Evolutionary conservation across 2,329 filamentous ascomycete genomes (phyloP), one percentile per base, ranked within the genome.

Genomic region (Diaporthe sp.): DNA sequence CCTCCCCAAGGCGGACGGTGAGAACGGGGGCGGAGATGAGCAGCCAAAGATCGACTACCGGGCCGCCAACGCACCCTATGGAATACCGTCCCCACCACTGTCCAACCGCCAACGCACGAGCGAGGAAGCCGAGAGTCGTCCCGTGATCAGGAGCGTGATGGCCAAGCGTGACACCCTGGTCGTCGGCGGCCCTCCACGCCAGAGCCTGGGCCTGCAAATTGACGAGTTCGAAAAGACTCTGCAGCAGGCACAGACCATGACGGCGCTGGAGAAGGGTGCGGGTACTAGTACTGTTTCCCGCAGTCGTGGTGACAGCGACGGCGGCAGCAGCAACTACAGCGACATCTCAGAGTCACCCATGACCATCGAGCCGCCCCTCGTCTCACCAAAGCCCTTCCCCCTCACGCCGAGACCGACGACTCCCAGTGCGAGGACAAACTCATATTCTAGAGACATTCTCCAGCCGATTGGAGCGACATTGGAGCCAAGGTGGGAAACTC

Each of bases 81-180:
- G 76, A 5, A 73, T 77, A 37, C 76, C 85, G 4, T 86, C 85
- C 6, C 85, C 85, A 4, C 84, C 84, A 3, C 81, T 82, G 4
- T 86, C 85, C 4, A 81, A 85, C 49, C 80, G 79, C 57, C 81
- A 88, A 49, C 80, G 78, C 17, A 76, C 78, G 12, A 79, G 78
- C 9, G 76, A 79, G 42, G 77, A 80, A 28, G 79, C 80, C 75
- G 79, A 83, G 81, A 75, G 80, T 44, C 78, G 82, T 39, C 88
- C 88, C 1, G 81, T 89, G 6, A 87, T 90, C 53, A 86, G 85
- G 47, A 86, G 86, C 58, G 86, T 89, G 0, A 78, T 80, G n/a
- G 87, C 88, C 4, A 88, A 87, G 79, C 87, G 88, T 44, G 88
- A 91, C 58, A 89, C 88, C 1, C 78, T 89, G 20, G 87, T 87